phyloP scores from a whole-genome alignment of 768 basidiomycete species.

The Pulveroboletus sp. region DNA sequence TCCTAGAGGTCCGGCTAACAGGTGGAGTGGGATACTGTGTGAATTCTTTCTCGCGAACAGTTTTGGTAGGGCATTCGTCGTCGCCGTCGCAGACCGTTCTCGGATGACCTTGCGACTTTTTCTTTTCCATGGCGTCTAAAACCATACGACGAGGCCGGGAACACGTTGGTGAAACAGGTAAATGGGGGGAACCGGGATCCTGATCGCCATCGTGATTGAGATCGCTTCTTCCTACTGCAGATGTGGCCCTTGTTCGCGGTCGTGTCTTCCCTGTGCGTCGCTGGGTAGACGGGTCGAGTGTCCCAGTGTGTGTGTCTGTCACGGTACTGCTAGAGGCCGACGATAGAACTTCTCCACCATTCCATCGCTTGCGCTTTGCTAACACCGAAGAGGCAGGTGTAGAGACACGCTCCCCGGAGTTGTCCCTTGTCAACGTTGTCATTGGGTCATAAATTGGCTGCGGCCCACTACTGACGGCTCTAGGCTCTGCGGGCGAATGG shows the following conservation, averaged over 20 bases:
- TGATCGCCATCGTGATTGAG: neutral
- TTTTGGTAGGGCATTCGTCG: neutral
- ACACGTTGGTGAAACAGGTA: neutral
- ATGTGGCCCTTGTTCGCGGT: neutral
- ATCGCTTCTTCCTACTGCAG: neutral
- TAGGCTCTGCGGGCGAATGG: neutral
- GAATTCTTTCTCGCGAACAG: neutral
- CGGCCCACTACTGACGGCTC: no score
- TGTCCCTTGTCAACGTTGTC: no score
- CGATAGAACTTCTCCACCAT: neutral
- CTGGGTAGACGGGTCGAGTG: neutral
- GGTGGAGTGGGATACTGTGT: conserved; percentile 9
- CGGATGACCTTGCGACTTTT: no score
- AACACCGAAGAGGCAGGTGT: neutral
- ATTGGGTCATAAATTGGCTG: neutral
- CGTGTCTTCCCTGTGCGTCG: neutral
- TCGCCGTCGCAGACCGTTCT: neutral
- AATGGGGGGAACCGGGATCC: neutral
- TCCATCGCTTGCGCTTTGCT: conserved; percentile 2
- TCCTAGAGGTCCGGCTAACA: neutral
- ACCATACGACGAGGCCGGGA: conserved; percentile 4
- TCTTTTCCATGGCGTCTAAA: conserved; percentile 19
- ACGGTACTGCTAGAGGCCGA: neutral
- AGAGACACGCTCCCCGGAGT: neutral
- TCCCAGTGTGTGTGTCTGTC: neutral